Conservation (phyloP, 345 rosid species). For the Arabis hirsuta region DNA sequence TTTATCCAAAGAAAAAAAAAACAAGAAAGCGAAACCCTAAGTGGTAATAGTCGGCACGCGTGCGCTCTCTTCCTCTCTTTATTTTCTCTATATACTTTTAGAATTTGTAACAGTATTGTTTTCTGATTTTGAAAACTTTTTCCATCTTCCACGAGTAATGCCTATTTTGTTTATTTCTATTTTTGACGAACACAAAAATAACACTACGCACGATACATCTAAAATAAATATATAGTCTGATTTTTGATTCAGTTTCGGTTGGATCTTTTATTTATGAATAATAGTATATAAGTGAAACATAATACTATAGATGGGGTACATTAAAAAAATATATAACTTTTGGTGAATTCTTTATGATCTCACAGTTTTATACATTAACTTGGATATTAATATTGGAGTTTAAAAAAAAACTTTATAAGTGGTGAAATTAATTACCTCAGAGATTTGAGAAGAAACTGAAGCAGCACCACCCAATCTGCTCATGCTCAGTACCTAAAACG, state of each 20-base stretch:
- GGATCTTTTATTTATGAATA: no score
- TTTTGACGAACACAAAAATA: no score
- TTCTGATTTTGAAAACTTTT: constrained; percentile 7
- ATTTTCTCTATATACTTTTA: constrained; percentile 36
- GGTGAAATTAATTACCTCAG: constrained; percentile 60
- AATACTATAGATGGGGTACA: no score
- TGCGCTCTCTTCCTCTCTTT: constrained; percentile 58
- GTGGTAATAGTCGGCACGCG: constrained; percentile 61
- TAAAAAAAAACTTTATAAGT: background rate
- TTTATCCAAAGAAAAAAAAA: background rate
- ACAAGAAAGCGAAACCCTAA: constrained; percentile 37
- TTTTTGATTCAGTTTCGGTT: no score
- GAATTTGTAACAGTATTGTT: constrained; percentile 43
- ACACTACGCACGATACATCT: background rate
- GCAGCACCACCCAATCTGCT: constrained; percentile 93
- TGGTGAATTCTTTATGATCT: background rate
- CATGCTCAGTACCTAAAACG: constrained; percentile 85
- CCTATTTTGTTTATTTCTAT: background rate
- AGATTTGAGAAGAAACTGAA: constrained; percentile 82
- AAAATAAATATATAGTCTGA: no score
- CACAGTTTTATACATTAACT: background rate
- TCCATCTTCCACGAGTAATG: background rate
- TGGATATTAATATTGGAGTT: background rate
- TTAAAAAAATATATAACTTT: background rate
- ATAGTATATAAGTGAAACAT: no score